Evolutionary conservation across 768 basidiomycete species (phyloP).

Genomic region (Porphyrellus cyaneotinctus): DNA sequence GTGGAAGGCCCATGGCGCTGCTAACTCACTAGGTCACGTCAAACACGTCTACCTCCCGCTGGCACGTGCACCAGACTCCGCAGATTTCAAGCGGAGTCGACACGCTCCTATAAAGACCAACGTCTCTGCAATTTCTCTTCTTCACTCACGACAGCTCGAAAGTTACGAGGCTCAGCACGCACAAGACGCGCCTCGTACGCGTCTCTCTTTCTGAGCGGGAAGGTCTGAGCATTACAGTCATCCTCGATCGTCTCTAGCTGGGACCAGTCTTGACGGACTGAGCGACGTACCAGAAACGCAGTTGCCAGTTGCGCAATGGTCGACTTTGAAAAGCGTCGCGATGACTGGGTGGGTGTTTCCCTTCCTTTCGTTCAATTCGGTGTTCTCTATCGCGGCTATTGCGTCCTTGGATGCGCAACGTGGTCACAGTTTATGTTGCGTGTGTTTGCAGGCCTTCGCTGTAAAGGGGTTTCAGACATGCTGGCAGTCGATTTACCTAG

Average conservation of each 20-base stretch:
- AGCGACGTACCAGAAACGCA: constrained; percentile 30
- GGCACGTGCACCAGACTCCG: constrained; percentile 24
- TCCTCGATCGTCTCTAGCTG: constrained; percentile 27
- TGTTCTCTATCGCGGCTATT: constrained; percentile 20
- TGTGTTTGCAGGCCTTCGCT: fast-evolving
- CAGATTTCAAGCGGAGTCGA: background rate
- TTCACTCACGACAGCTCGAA: constrained; percentile 26
- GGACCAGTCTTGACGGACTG: constrained; percentile 24
- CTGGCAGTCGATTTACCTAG: background rate
- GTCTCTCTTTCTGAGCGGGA: constrained; percentile 29
- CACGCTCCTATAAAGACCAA: constrained; percentile 5
- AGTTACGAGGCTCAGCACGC: constrained; percentile 29
- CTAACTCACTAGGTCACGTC: constrained; percentile 1
- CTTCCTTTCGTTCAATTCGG: background rate
- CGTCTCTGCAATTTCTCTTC: background rate
- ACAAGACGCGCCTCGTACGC: constrained; percentile 16
- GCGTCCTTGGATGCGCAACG: constrained; percentile 12
- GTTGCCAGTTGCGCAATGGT: constrained; percentile 14
- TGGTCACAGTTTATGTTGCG: background rate
- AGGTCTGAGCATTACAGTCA: constrained; percentile 31
- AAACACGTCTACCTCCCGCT: constrained; percentile 17
- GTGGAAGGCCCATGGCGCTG: constrained; percentile 7
- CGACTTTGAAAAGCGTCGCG: constrained; percentile 28
- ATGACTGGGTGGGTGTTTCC: constrained; percentile 22
- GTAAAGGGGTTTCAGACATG: background rate